A percentile compares a stretch with the other conserved stretches of the same genome.
These are phyloP conservation scores for Alternaria burnsii DNA, from an alignment of 2,329 filamentous ascomycete species.

Conservation along the genomic window DNA sequence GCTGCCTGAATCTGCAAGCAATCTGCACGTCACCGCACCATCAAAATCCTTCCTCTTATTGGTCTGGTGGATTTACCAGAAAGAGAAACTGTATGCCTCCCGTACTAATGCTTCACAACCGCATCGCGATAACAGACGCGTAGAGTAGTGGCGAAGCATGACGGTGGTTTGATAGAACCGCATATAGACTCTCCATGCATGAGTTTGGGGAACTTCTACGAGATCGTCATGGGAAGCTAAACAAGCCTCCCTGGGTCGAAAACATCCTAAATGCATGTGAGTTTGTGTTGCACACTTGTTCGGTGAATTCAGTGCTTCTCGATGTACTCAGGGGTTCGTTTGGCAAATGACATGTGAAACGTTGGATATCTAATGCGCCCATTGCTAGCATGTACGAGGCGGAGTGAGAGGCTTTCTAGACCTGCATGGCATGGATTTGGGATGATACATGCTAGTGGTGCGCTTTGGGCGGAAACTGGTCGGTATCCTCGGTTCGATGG, in stretches of 20 bases:
- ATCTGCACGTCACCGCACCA: conserved; percentile 2
- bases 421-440: neutral
- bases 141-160: neutral
- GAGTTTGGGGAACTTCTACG: neutral
- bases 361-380: neutral
- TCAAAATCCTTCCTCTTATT: neutral
- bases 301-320: conserved; percentile 1
- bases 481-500: neutral
- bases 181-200: neutral
- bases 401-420: conserved; percentile 1
- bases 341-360: neutral
- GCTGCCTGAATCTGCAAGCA: neutral
- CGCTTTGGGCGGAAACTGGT: neutral
- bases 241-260: neutral
- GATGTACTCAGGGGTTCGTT: neutral
- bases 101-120: neutral
- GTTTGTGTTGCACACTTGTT: conserved; percentile 1
- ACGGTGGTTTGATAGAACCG: neutral
- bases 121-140: neutral
- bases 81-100: neutral
- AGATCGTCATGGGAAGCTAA: neutral
- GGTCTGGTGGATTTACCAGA: neutral
- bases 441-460: neutral
- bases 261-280: neutral
- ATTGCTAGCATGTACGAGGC: conserved; percentile 1